A percentile compares a stretch with the other conserved stretches of the same genome.
Evolutionary conservation across 805 yeast species (phyloP).

Genomic region (Candida germanica): DNA sequence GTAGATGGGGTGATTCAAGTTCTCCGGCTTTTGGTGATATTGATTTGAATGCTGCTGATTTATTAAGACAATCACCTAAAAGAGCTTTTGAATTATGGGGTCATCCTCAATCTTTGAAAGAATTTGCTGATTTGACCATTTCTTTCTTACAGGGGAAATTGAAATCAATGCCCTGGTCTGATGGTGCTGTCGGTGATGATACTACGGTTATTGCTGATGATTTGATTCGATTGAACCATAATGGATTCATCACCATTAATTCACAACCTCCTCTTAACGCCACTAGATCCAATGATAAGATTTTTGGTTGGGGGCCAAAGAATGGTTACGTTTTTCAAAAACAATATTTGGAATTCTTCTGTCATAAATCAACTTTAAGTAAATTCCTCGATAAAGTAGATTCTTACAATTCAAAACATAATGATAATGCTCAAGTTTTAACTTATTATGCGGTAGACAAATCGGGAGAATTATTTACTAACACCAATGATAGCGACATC

Average conservation of each 20-base stretch:
- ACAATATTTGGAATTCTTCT: constrained; percentile 83
- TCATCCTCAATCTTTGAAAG: constrained; percentile 56
- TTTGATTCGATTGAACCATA: constrained; percentile 60
- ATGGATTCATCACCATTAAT: constrained; percentile 77
- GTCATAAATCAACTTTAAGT: constrained; percentile 54
- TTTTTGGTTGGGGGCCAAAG: constrained; percentile 93
- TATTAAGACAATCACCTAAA: constrained; percentile 78
- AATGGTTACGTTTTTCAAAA: constrained; percentile 93
- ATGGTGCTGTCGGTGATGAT: constrained; percentile 81
- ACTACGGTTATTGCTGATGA: constrained; percentile 57
- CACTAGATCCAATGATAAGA: constrained; percentile 60
- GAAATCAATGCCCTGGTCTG: constrained; percentile 89
- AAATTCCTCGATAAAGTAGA: constrained; percentile 42
- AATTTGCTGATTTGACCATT: constrained; percentile 61
- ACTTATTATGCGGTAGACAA: constrained; percentile 76
- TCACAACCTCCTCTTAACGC: constrained; percentile 95
- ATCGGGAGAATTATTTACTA: constrained; percentile 57
- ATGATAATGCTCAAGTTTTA: constrained; percentile 45
- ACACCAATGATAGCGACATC: constrained; percentile 71
- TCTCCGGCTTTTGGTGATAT: constrained; percentile 96
- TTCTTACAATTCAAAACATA: constrained; percentile 36
- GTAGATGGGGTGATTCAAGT: constrained; percentile 97
- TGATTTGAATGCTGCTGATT: constrained; percentile 73
- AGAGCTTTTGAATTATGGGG: constrained; percentile 90
- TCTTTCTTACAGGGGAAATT: constrained; percentile 70